Conservation (phyloP, 1,284 basidiomycete genomes). For the Phlebopus sp. region DNA sequence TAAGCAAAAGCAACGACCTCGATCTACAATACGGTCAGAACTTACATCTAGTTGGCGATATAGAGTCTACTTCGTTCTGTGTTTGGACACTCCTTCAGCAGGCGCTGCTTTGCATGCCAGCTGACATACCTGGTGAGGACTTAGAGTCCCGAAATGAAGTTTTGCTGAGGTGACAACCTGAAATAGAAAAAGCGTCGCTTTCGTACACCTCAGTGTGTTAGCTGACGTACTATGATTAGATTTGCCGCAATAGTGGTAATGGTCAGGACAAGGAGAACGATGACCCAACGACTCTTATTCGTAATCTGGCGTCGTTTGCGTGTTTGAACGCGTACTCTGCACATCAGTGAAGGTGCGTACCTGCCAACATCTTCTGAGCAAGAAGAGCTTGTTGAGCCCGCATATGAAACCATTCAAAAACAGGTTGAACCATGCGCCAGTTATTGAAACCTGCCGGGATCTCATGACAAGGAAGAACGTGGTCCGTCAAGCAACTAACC, state of each 20-base stretch:
- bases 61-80: background rate
- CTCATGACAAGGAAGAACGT: background rate
- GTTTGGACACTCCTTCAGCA: background rate
- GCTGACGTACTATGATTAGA: slow-evolving; percentile 5
- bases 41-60: background rate
- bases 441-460: slow-evolving; percentile 19
- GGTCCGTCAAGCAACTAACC: slow-evolving; percentile 29
- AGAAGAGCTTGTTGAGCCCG: slow-evolving; percentile 44
- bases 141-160: background rate
- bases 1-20: slow-evolving; percentile 37
- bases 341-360: slow-evolving; percentile 24
- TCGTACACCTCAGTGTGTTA: too few relatives aligned
- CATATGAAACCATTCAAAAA: slow-evolving; percentile 48
- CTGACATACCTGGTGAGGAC: background rate
- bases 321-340: background rate
- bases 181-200: background rate
- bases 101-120: background rate
- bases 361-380: slow-evolving; percentile 50
- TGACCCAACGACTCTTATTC: slow-evolving; percentile 36
- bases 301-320: slow-evolving; percentile 39
- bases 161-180: background rate
- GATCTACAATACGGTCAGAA: background rate
- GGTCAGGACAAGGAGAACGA: slow-evolving; percentile 30
- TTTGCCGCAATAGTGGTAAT: slow-evolving; percentile 16
- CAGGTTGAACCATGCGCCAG: slow-evolving; percentile 40